Evolutionary conservation across 345 rosid species (phyloP), one percentile per base, ranked within the genome.

Genomic region (Cardamine resedifolia): DNA sequence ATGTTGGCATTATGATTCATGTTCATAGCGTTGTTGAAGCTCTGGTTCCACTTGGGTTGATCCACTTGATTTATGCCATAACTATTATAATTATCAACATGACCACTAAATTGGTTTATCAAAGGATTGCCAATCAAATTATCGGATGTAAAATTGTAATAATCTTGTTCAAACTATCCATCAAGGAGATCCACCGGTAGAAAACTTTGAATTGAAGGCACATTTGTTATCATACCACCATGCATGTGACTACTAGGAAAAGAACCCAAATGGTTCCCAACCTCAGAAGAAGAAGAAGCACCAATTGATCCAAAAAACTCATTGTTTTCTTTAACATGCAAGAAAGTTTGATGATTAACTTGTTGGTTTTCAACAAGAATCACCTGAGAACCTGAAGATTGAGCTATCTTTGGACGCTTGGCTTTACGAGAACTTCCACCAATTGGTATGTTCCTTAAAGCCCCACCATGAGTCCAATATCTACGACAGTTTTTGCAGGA

Each of bases 391-490:
- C 20, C 18, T 10, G 30, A 75, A 51, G 64, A n/a, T 7, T 60
- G 50, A 0, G 20, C 68, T 1, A 44, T 3, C 51, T 11, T 75
- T 6, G 39, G 3, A 59, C 63, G 48, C 26, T 68, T 75, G 62
- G 47, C 0, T 39, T 21, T 56, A 16, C 62, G 49, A 6, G 21
- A 10, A 9, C 65, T 55, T 69, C 71, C 75, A 56, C 79, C 75
- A 5, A 63, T 7, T 4, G 75, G 55, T 34, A 63, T 49, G 59
- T 76, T 56, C 38, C 76, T 76, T 30, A 64, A 28, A 10, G 10
- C 38, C 4, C 75, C 80, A 56, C 76, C 67, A 36, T 70, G 72
- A 63, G 71, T 70, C 75, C 57, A 76, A 2, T 47, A 76, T 28
- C 72, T 21, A 30, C 62, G 75, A 64, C 75, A 76, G 0, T 38